These are phyloP conservation scores for Senna tora DNA, from an alignment of 306 rosid species.

Conservation along the genomic window DNA sequence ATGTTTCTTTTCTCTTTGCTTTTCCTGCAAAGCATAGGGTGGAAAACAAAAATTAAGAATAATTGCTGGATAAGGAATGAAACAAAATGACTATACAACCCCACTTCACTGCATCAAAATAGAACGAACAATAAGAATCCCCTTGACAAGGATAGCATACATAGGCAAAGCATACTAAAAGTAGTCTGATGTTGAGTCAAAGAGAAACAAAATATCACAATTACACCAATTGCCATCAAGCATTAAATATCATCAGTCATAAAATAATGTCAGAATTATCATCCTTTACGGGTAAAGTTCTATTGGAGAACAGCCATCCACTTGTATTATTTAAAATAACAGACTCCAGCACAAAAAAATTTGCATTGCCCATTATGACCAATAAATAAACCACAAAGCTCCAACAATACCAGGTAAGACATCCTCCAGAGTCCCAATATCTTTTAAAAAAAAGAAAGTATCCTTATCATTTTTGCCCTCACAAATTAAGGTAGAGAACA, in stretches of 20 bases:
- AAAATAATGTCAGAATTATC: conserved; percentile 1
- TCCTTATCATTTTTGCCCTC: background rate
- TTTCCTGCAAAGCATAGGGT: conserved; percentile 53
- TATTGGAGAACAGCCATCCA: conserved; percentile 15
- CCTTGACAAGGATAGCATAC: background rate
- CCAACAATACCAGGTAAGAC: conserved; percentile 6
- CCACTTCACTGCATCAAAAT: conserved; percentile 10
- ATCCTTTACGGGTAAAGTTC: conserved; percentile 4
- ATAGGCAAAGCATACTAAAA: background rate
- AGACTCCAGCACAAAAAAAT: conserved; percentile 8
- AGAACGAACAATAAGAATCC: background rate
- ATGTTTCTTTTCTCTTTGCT: conserved; percentile 66
- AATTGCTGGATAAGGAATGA: conserved; percentile 12
- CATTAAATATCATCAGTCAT: conserved; percentile 20
- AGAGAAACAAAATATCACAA: conserved; percentile 9
- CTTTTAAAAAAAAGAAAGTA: conserved; percentile 21
- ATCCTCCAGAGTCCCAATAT: conserved; percentile 1
- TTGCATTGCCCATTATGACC: conserved; percentile 12
- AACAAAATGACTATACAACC: background rate
- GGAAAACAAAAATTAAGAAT: background rate
- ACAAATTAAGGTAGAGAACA: conserved; percentile 32
- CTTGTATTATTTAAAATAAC: background rate
- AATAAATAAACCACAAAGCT: conserved; percentile 29
- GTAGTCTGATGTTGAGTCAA: background rate
- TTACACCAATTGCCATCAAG: background rate